A percentile compares a stretch with the other conserved stretches of the same genome.
phyloP scores from a whole-genome alignment of 805 yeast genomes.

The Lipomyces mesembrius region DNA sequence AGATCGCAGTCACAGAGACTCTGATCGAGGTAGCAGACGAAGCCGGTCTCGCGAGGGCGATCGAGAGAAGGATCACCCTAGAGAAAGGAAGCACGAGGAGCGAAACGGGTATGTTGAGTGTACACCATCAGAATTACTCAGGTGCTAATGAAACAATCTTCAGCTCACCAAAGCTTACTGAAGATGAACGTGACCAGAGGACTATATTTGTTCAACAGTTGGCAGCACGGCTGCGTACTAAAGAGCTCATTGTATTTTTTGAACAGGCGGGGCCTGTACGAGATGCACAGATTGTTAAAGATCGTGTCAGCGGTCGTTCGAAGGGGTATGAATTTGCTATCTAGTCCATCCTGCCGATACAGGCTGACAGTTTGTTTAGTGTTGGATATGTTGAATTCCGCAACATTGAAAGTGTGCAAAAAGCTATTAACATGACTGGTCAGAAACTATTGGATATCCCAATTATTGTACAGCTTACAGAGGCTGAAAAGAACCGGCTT shows the following conservation, averaged over 20 bases:
- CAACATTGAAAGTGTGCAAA: slow-evolving; percentile 41
- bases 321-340: slow-evolving; percentile 40
- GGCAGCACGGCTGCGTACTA: slow-evolving; percentile 44
- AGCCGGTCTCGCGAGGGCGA: slow-evolving; percentile 10
- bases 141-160: background rate
- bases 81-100: slow-evolving; percentile 7
- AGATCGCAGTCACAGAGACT: slow-evolving; percentile 3
- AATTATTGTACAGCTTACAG: slow-evolving; percentile 45
- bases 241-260: slow-evolving; percentile 44
- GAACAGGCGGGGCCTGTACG: slow-evolving; percentile 45
- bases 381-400: slow-evolving; percentile 47
- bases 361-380: slow-evolving; percentile 21
- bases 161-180: slow-evolving; percentile 37
- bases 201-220: slow-evolving; percentile 48
- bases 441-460: slow-evolving; percentile 45
- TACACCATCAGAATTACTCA: too few relatives aligned
- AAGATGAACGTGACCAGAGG: slow-evolving; percentile 44
- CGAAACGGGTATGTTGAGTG: slow-evolving; percentile 3
- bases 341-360: background rate
- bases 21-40: slow-evolving; percentile 12
- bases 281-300: slow-evolving; percentile 47
- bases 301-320: slow-evolving; percentile 43
- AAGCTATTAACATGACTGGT: slow-evolving; percentile 45
- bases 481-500: slow-evolving; percentile 44
- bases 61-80: slow-evolving; percentile 10